These are phyloP conservation scores for Rhizoclosmatium globosum DNA, from an alignment of 192 early-diverging fungal genomes.

Conservation along the genomic window DNA sequence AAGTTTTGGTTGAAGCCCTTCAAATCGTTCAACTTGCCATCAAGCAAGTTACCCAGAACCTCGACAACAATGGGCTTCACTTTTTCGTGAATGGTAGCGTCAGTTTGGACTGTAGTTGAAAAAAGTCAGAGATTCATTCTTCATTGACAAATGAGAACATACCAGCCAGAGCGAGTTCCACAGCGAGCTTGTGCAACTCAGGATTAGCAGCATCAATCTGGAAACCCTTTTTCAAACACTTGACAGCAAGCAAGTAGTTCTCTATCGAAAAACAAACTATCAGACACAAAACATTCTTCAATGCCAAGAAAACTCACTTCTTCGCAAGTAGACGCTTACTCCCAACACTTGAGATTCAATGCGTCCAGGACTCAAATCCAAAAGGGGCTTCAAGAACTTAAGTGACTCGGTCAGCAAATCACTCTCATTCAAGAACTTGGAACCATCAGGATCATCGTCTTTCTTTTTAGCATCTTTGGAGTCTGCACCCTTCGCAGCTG, in stretches of 20 bases:
- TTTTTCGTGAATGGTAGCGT: conserved; percentile 16
- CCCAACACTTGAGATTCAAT: conserved; percentile 73
- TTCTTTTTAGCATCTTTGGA: conserved; percentile 40
- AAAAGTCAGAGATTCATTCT: background rate
- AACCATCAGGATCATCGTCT: conserved; percentile 79
- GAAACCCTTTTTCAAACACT: conserved; percentile 58
- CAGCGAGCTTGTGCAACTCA: conserved; percentile 40
- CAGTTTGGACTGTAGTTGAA: background rate
- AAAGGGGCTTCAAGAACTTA: conserved; percentile 79
- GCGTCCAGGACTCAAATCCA: conserved; percentile 58
- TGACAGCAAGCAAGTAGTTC: conserved; percentile 73
- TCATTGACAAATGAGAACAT: background rate
- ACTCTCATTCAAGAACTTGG: conserved; percentile 67
- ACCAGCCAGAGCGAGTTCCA: conserved; percentile 37
- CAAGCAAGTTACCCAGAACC: conserved; percentile 27
- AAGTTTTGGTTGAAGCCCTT: conserved; percentile 35
- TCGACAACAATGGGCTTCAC: conserved; percentile 25
- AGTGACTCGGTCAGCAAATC: conserved; percentile 79
- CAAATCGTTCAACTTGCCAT: background rate
- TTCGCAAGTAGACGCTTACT: conserved; percentile 72
- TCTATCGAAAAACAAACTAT: conserved; percentile 39
- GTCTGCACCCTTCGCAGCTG: conserved; percentile 9
- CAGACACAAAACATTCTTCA: background rate
- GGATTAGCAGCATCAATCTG: conserved; percentile 36
- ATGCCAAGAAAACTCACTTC: conserved; percentile 49